A percentile compares a stretch with the other conserved stretches of the same genome.
Conservation (phyloP, 2,329 filamentous ascomycete species). For the Verticillium isaacii region DNA sequence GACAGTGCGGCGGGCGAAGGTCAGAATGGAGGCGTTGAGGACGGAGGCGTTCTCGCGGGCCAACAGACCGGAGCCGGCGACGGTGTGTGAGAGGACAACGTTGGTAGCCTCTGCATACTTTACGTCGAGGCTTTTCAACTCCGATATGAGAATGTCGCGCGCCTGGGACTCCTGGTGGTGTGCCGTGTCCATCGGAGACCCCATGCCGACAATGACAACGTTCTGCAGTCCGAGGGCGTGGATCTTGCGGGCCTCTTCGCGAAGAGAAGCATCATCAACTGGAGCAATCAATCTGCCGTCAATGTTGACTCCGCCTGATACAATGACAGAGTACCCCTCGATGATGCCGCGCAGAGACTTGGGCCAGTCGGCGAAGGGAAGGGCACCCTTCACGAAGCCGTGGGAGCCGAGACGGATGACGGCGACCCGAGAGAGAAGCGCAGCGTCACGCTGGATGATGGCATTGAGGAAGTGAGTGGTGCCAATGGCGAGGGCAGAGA, state of each 20-base stretch:
- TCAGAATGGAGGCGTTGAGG: conserved; percentile 45
- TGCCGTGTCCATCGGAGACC: conserved; percentile 51
- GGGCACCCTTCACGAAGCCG: conserved; percentile 41
- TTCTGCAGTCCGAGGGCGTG: conserved; percentile 22
- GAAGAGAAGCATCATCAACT: conserved; percentile 8
- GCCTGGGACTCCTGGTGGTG: conserved; percentile 47
- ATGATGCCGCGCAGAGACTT: conserved; percentile 32
- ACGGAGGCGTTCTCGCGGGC: conserved; percentile 50
- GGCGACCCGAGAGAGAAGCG: conserved; percentile 43
- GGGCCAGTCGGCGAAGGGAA: conserved; percentile 51
- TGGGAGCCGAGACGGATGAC: conserved; percentile 50
- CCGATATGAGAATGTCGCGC: conserved; percentile 38
- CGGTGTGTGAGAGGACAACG: conserved; percentile 22
- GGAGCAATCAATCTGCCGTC: conserved; percentile 14
- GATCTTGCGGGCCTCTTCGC: conserved; percentile 14
- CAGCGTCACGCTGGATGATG: conserved; percentile 47
- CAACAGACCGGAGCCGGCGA: conserved; percentile 32
- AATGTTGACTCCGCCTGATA: conserved; percentile 16
- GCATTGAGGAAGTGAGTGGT: conserved; percentile 58
- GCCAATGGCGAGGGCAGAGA: conserved; percentile 47
- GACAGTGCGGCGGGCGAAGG: conserved; percentile 41
- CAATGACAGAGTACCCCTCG: conserved; percentile 14
- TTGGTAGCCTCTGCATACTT: conserved; percentile 11
- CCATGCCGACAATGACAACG: conserved; percentile 53
- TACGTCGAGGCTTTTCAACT: conserved; percentile 28